Base-by-base conservation (phyloP, 1,284 basidiomycete genomes). In the Mycosarcoma mackinlayi region DNA sequence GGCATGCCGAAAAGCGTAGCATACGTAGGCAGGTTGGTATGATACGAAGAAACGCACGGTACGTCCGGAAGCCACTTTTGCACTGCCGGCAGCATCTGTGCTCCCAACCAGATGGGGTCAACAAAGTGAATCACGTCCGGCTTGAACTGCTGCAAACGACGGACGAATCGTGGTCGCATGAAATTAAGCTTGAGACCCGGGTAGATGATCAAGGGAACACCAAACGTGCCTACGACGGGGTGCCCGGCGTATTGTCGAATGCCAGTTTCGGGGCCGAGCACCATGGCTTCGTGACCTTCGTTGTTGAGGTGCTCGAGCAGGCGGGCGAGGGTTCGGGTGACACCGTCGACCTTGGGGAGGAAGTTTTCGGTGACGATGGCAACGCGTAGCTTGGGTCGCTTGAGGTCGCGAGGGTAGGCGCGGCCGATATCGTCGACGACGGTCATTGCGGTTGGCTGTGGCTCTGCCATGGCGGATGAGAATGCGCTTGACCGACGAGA, bases 101-200 rank as follows among this genome's bases (percentile, higher is more conserved):
- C 83, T 11, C 87, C 87, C 11, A 87, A 84, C 86, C 86, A 88
- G 56, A 88, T 87, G 0, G 87, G 86, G 69, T 87, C 86, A 45
- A 83, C 77, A 57, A 81, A 82, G 63, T 82, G 80, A 39, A 81
- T 84, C 8, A 88, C 85, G 65, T 88, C 87, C 1, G 87, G 86
- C 62, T 86, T 76, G 75, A 84, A 84, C 34, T 83, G 82, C 35
- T 79, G 75, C 23, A 84, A 56, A 16, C 84, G 82, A n/a, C 83
- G 78, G 50, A 87, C 76, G 73, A 88, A 87, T 38, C 84, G 84
- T 1, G 86, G 87, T 1, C 87, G 84, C 44, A 87, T 83, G 67
- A 88, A 88, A 79, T 88, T 88, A 72, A 88, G 84, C 79, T 86
- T 87, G 42, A 88, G 83, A 0, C 86, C 86, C 0, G 86, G 86